Evolutionary conservation across 1,284 basidiomycete species (phyloP).

Genomic region (Pseudozyma tsukubaensis): DNA sequence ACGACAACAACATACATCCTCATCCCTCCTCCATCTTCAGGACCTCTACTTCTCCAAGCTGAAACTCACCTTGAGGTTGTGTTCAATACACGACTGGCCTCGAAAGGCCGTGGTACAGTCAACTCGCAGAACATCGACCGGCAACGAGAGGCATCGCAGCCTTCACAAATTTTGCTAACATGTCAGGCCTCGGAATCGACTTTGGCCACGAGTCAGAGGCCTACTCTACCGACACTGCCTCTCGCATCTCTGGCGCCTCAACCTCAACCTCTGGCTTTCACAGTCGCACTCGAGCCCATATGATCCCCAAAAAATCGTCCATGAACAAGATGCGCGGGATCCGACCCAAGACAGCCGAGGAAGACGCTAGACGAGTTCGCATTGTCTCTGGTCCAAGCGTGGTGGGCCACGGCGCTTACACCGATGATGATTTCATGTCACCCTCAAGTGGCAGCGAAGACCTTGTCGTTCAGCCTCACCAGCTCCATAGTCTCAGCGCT

Average conservation of each 20-base stretch:
- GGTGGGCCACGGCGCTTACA: conserved; percentile 49
- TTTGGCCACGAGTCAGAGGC: conserved; percentile 51
- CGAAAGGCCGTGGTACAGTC: too few species aligned
- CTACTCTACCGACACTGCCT: conserved; percentile 27
- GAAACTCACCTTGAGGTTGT: too few species aligned
- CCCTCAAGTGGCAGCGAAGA: conserved; percentile 21
- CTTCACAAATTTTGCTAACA: conserved; percentile 7
- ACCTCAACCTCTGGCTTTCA: conserved; percentile 34
- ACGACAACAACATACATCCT: too few species aligned
- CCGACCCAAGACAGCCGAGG: conserved; percentile 37
- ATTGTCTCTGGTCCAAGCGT: conserved; percentile 56
- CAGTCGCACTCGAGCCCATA: conserved; percentile 37
- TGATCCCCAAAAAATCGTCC: conserved; percentile 40
- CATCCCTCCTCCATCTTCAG: too few species aligned
- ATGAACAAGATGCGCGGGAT: conserved; percentile 41
- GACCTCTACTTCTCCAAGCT: too few species aligned
- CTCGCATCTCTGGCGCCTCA: conserved; percentile 15
- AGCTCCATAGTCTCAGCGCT: conserved; percentile 42
- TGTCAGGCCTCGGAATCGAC: conserved; percentile 65
- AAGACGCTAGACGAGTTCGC: conserved; percentile 49
- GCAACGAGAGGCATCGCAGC: too few species aligned
- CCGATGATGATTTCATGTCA: conserved; percentile 45
- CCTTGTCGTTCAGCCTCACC: conserved; percentile 34
- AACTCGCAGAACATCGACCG: too few species aligned
- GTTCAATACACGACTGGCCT: too few species aligned